Percentiles rank a stretch among this genome's conserved stretches.
These are phyloP conservation scores for Kandelia obovata DNA, from an alignment of 345 rosid genomes.

Conservation along the genomic window DNA sequence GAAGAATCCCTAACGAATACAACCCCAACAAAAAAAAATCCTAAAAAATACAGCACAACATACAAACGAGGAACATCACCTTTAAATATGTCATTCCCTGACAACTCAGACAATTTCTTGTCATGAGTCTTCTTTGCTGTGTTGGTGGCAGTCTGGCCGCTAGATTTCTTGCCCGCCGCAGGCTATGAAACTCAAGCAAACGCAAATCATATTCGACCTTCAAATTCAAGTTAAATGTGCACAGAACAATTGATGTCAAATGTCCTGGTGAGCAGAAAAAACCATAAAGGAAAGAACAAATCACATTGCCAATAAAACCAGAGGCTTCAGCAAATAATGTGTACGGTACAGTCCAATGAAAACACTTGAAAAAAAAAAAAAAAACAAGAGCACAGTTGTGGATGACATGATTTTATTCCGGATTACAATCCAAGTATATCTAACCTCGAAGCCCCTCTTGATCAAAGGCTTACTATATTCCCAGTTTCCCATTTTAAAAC, in stretches of 20 bases:
- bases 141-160: not conserved
- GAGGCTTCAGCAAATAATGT: not conserved
- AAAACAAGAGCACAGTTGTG: no score
- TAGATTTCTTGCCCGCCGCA: conserved; percentile 1
- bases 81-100: conserved; percentile 11
- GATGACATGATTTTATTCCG: not conserved
- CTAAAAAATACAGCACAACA: no score
- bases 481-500: not conserved
- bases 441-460: not conserved
- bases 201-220: not conserved
- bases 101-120: conserved; percentile 14
- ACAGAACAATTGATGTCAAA: not conserved
- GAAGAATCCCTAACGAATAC: no score
- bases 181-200: not conserved
- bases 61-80: not conserved
- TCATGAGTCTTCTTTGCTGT: conserved; percentile 12
- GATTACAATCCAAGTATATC: no score
- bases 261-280: not conserved
- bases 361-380: not conserved
- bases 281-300: no score
- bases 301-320: not conserved
- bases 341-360: not conserved
- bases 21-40: no score
- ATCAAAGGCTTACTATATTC: no score
- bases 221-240: not conserved